These are phyloP conservation scores for Marasmius oreades DNA, from an alignment of 1,284 basidiomycete species.

Conservation along the genomic window DNA sequence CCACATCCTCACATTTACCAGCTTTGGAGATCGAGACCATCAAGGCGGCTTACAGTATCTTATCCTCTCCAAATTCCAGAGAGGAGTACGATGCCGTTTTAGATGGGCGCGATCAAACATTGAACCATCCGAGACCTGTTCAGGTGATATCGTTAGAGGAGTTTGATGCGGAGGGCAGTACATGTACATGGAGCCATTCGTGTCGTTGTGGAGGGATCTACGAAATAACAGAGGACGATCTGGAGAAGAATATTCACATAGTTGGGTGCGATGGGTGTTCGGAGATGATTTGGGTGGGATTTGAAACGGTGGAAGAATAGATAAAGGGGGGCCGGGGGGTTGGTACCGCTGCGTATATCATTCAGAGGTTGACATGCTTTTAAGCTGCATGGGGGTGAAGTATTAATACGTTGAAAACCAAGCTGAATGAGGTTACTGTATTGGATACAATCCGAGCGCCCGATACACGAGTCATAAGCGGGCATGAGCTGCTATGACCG, in stretches of 20 bases:
- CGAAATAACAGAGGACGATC: constrained; percentile 47
- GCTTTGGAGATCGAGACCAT: constrained; percentile 46
- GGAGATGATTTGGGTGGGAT: constrained; percentile 76
- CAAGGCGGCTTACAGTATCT: constrained; percentile 57
- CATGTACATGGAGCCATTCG: constrained; percentile 44
- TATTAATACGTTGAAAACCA: too few species aligned
- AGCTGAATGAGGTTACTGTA: too few species aligned
- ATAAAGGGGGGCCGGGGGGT: neutral
- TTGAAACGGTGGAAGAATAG: constrained; percentile 42
- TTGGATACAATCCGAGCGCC: too few species aligned
- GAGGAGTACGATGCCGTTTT: constrained; percentile 43
- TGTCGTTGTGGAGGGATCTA: constrained; percentile 74
- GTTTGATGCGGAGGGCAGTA: constrained; percentile 38
- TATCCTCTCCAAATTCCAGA: constrained; percentile 45
- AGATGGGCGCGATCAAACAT: constrained; percentile 13
- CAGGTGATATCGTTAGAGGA: constrained; percentile 76
- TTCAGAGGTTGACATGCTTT: neutral
- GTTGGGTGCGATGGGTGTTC: constrained; percentile 70
- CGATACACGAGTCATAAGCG: too few species aligned
- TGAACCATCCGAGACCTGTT: constrained; percentile 55
- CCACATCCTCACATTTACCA: neutral
- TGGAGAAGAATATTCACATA: constrained; percentile 66
- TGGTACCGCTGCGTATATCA: neutral
- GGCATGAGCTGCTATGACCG: too few species aligned
- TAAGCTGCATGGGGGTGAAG: too few species aligned